Base-by-base conservation (phyloP, 1,284 basidiomycete genomes). In the Heterobasidion annosum region DNA sequence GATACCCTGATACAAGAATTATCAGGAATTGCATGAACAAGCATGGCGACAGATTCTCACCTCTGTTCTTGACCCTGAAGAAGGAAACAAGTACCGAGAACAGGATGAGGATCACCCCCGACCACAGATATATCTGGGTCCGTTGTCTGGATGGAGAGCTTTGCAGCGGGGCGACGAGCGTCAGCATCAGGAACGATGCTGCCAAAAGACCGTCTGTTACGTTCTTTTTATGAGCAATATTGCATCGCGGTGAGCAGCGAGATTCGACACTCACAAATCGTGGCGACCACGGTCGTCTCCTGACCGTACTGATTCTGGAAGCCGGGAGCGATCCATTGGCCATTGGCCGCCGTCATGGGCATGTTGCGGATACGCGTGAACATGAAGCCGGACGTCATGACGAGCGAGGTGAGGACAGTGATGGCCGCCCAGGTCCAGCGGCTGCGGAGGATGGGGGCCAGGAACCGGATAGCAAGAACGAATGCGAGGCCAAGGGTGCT, bases 301-400 rank as follows among this genome's bases (percentile, higher is more conserved):
- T 96, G 88, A 2, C 93, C 94, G 63, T 83, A 90, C 70, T 98
- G 95, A 64, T 85, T 93, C 66, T 88, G 85, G 71, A 88, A 98
- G 1, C 96, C 95, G 8, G 73, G 78, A 8, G 92, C 90, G 64
- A 98, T 88, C 86, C 93, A 95, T 58, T 77, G 77, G 18, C 85
- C 83, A 64, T 70, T 84, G 2, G 70, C 68, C 40, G 81, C 83
- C 52, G 78, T 76, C 64, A 83, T 93, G 1, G 94, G 94, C 55
- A 82, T 81, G 50, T 78, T 78, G 59, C 96, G 85, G 64, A 99
- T 99, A 59, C 86, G 86, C 62, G 91, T 93, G 76, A 97, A 99
- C 97, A 99, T 99, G 75, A 88, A 90, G 3, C 94, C 94, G 8
- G 85, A 83, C 9, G 85, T 95, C 85, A 96, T 94, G 62, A 91